Evolutionary conservation across 768 basidiomycete genomes (phyloP).

Genomic region (Botryobasidium botryosum): DNA sequence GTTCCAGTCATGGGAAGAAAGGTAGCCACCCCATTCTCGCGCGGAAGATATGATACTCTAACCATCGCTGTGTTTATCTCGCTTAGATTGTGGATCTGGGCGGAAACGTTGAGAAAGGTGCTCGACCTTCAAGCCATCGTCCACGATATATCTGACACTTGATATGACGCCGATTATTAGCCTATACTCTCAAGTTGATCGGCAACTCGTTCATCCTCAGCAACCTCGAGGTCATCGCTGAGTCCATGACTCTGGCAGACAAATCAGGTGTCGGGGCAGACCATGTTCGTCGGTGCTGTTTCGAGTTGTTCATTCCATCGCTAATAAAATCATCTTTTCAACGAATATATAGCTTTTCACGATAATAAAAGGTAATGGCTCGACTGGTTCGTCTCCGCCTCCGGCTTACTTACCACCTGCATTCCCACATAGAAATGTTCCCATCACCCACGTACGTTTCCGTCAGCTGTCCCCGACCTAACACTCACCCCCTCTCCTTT

Average conservation of each 20-base stretch:
- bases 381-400: too few relatives aligned
- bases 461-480: neutral
- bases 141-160: constrained; percentile 2
- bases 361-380: constrained; percentile 43
- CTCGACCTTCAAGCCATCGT: constrained; percentile 13
- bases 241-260: constrained; percentile 71
- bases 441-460: constrained; percentile 39
- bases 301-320: neutral
- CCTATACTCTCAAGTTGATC: constrained; percentile 57
- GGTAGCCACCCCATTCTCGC: constrained; percentile 26
- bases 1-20: constrained; percentile 67
- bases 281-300: constrained; percentile 22
- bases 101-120: constrained; percentile 69
- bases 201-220: constrained; percentile 67
- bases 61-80: too few relatives aligned
- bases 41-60: too few relatives aligned
- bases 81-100: constrained; percentile 51
- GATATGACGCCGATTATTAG: constrained; percentile 21
- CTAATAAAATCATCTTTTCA: too few relatives aligned
- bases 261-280: constrained; percentile 63
- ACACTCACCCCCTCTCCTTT: neutral
- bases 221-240: constrained; percentile 61
- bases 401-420: neutral
- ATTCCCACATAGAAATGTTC: constrained; percentile 36
- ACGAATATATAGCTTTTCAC: constrained; percentile 16